Conservation (phyloP, 2,329 filamentous ascomycete genomes). For the Neonectria magnoliae region DNA sequence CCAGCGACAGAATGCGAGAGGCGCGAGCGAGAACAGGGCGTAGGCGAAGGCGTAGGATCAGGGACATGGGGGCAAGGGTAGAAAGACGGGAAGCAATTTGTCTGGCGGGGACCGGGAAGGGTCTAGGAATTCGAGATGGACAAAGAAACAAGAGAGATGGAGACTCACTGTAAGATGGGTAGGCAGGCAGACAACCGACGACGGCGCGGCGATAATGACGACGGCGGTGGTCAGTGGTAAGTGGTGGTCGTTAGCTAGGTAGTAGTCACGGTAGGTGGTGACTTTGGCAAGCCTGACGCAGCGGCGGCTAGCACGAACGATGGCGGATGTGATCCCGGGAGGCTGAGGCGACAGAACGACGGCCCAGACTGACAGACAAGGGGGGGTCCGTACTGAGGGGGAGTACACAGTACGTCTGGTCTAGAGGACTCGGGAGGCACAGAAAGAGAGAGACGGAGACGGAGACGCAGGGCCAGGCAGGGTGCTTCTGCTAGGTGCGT, state of each 20-base stretch:
- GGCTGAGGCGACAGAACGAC: conserved; percentile 19
- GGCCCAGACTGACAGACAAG: conserved; percentile 28
- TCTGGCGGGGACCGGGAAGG: background rate
- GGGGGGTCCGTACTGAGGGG: conserved; percentile 15
- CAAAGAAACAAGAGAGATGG: conserved; percentile 2
- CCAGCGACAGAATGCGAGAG: conserved; percentile 37
- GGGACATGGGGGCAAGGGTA: conserved; percentile 1
- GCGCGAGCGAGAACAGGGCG: conserved; percentile 20
- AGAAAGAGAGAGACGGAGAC: conserved; percentile 6
- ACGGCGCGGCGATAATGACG: conserved; percentile 36
- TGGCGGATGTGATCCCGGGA: conserved; percentile 31
- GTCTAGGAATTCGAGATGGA: conserved; percentile 6
- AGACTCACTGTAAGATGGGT: conserved; percentile 31
- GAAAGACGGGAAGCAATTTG: background rate
- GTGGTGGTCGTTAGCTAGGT: conserved; percentile 20
- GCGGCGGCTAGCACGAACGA: conserved; percentile 40
- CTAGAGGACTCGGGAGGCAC: background rate
- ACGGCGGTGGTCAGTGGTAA: conserved; percentile 28
- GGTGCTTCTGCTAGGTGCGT: conserved; percentile 31
- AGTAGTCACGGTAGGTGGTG: conserved; percentile 29
- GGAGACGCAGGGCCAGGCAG: conserved; percentile 23
- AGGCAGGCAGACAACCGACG: conserved; percentile 2
- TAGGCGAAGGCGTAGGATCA: conserved; percentile 1
- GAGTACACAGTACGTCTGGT: conserved; percentile 10
- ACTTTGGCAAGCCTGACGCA: conserved; percentile 33